Conservation (phyloP, 257 asterid species). For the Solanum commersonii region DNA sequence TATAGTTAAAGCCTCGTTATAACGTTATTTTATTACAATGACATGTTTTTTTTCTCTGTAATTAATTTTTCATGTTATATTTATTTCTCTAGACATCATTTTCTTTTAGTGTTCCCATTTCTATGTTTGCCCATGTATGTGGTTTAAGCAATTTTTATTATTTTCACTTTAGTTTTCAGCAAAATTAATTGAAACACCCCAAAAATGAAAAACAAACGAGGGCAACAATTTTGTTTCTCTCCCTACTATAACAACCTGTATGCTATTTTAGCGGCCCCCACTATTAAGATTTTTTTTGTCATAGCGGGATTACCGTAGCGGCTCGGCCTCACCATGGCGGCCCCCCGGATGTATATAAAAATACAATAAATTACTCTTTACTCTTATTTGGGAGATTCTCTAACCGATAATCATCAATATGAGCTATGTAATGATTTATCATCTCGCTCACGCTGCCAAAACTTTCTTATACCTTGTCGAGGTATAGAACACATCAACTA, state of each 20-base stretch:
- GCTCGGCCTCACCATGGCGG: no score
- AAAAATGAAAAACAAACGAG: neutral
- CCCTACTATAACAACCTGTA: neutral
- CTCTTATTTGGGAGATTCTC: no score
- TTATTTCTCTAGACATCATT: neutral
- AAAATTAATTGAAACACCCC: neutral
- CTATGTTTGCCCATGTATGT: neutral
- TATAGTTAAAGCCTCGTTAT: neutral
- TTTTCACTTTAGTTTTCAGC: neutral
- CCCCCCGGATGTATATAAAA: no score
- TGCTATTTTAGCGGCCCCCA: neutral
- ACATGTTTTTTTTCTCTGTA: neutral
- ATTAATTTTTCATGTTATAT: neutral
- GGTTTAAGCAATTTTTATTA: neutral
- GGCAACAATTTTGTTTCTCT: neutral
- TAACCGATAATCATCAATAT: no score
- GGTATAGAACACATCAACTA: no score
- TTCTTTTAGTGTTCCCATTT: neutral
- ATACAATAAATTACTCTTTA: no score
- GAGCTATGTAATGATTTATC: no score
- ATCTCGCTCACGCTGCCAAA: no score
- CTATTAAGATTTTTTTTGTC: neutral
- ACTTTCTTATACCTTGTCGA: no score
- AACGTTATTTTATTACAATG: neutral
- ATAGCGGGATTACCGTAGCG: neutral